Percentiles rank a stretch among this genome's conserved stretches.
These are phyloP conservation scores for Fusarium gaditjirri DNA, from an alignment of 2,329 filamentous ascomycete genomes.

Conservation along the genomic window DNA sequence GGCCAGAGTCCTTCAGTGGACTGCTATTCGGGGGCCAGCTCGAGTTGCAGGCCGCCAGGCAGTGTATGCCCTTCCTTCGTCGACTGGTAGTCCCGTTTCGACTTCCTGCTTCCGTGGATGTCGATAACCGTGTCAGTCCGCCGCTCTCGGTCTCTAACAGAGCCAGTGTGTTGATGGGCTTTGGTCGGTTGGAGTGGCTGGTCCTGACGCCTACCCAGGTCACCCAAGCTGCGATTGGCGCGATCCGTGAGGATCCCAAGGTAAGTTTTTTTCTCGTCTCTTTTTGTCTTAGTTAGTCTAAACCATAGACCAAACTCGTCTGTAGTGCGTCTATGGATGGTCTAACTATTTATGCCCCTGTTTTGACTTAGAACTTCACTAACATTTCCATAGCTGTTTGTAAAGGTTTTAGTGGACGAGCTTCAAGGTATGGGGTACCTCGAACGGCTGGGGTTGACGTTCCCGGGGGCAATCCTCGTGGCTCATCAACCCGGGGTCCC, in stretches of 20 bases:
- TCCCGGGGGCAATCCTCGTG: neutral
- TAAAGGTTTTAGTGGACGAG: no score
- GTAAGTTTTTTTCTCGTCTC: neutral
- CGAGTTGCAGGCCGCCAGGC: neutral
- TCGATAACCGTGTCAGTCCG: neutral
- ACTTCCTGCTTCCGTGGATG: neutral
- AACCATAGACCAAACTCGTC: neutral
- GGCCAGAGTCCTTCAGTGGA: neutral
- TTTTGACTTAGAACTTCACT: neutral
- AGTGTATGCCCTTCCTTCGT: fast-evolving
- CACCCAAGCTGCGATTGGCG: neutral
- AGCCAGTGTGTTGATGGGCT: neutral
- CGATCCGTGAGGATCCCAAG: neutral
- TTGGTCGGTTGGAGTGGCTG: neutral
- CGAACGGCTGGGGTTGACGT: neutral
- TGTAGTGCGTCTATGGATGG: neutral
- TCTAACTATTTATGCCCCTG: neutral
- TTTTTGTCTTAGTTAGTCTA: neutral
- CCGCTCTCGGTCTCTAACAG: no score
- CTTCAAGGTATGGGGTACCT: no score
- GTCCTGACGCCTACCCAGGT: neutral
- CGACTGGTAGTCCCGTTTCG: neutral
- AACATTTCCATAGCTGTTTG: no score
- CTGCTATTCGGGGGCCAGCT: neutral
- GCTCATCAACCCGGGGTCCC: neutral